Evolutionary conservation across 257 asterid species (phyloP), one percentile per base, ranked within the genome.

Genomic region (Jasminum sambac): DNA sequence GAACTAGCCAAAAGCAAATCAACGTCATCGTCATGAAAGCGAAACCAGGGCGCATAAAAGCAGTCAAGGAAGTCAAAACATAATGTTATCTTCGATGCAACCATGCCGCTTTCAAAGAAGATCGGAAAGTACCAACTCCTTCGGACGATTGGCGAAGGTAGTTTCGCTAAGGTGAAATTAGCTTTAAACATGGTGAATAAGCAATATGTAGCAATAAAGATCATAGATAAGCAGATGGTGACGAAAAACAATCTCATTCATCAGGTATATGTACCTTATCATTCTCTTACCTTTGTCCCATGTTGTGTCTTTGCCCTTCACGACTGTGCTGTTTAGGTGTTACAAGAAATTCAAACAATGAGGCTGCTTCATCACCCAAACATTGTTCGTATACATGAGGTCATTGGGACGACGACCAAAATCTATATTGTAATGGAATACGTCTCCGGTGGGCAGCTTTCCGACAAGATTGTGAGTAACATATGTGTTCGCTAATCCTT

Each of bases 321-420:
- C 12, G 37, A 9, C 17, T 2, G 63, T 17, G 8, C 61, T n/a
- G 11, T 21, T 23, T 63, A 67, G 77, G 81, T 72, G 50, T 42
- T 64, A 26, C 68, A 70, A 55, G 82, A 77, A 66, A 77, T 77
- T 59, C 41, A 72, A 69, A 24, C 78, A 3, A 73, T 77, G 82
- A 73, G 72, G 69, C 69, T 77, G 21, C 75, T 77, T 6, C 36
- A 36, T 58, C 78, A 77, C 43, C 69, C 82, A 5, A 63, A 63
- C 36, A 77, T 77, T 62, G 82, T 77, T 36, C 50, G 62, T 39
- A 77, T 77, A 52, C 41, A 68, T 10, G 78, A 77, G 75, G 81
- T 78, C n/a, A 68, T 78, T 21, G 82, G 78, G 26, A 78, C 82
- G 41, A 68, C 73, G 69, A 64, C 82, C n/a, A 78, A 78, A 48